Conservation (phyloP, 106 monocot species). For the Acanthochlamys bracteata region DNA sequence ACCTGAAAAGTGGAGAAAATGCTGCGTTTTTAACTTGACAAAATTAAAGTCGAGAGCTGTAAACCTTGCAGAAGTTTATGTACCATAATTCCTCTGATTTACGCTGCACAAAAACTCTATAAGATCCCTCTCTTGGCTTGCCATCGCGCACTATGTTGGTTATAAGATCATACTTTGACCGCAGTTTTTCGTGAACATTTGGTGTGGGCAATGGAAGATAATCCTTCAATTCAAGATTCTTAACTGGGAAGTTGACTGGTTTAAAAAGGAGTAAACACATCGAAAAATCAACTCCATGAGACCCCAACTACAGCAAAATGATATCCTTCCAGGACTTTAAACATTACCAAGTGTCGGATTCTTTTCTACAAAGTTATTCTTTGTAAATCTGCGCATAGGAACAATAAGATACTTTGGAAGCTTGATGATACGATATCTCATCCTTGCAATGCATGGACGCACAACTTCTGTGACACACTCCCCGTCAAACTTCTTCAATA, state of each 20-base stretch:
- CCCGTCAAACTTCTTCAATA: slow-evolving; percentile 98
- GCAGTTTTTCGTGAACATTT: slow-evolving; percentile 51
- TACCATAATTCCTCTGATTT: slow-evolving; percentile 82
- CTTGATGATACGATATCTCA: slow-evolving; percentile 88
- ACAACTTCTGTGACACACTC: slow-evolving; percentile 98
- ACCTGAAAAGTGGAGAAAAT: slow-evolving; percentile 35
- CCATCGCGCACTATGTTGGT: slow-evolving; percentile 99
- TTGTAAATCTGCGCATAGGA: slow-evolving; percentile 97
- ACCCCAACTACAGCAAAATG: too few species aligned
- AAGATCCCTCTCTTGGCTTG: slow-evolving; percentile 89
- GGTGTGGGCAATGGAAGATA: slow-evolving; percentile 80
- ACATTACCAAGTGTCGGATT: slow-evolving; percentile 92
- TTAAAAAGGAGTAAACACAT: not conserved
- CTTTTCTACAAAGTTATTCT: slow-evolving; percentile 92
- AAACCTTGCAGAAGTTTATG: not conserved
- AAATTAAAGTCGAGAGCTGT: not conserved
- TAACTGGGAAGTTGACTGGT: slow-evolving; percentile 96
- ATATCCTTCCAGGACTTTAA: not conserved
- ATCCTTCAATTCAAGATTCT: slow-evolving; percentile 98
- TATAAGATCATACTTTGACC: slow-evolving; percentile 97
- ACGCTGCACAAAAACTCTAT: slow-evolving; percentile 90
- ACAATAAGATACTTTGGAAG: slow-evolving; percentile 90
- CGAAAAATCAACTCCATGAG: not conserved
- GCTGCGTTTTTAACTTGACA: not conserved
- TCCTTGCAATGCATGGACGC: slow-evolving; percentile 81